Conservation (phyloP, 345 rosid species). For the Limnanthes douglasii region DNA sequence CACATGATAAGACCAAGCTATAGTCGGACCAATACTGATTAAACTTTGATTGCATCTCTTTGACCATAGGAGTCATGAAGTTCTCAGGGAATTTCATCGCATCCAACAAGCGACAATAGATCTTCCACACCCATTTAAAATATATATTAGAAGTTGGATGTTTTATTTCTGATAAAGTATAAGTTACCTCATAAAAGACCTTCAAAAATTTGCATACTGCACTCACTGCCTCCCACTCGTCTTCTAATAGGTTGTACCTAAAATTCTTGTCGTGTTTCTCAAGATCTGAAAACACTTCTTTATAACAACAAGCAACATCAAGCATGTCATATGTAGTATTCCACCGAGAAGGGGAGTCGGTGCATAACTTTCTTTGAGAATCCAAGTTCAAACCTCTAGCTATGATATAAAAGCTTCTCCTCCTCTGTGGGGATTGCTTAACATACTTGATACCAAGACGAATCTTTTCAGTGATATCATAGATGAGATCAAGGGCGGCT, state of each 20-base stretch:
- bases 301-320: conserved; percentile 10
- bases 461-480: conserved; percentile 7
- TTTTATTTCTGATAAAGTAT: conserved; percentile 5
- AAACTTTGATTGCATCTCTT: conserved; percentile 10
- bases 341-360: conserved; percentile 13
- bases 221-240: conserved; percentile 12
- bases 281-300: conserved; percentile 9
- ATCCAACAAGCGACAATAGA: conserved; percentile 8
- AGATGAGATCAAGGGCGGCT: conserved; percentile 11
- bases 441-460: conserved; percentile 13
- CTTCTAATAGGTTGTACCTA: conserved; percentile 8
- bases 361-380: conserved; percentile 10
- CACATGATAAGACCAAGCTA: conserved; percentile 14
- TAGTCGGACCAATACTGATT: conserved; percentile 12
- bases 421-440: conserved; percentile 11
- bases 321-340: conserved; percentile 13
- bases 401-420: conserved; percentile 8
- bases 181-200: conserved; percentile 9
- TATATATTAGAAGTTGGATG: conserved; percentile 16
- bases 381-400: conserved; percentile 11
- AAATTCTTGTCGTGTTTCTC: conserved; percentile 12
- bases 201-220: conserved; percentile 10
- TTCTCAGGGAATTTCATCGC: conserved; percentile 8
- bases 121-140: conserved; percentile 10
- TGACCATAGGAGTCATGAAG: conserved; percentile 12